Evolutionary conservation across 75 land plant species (phyloP).

Genomic region (Cunninghamia lanceolata): DNA sequence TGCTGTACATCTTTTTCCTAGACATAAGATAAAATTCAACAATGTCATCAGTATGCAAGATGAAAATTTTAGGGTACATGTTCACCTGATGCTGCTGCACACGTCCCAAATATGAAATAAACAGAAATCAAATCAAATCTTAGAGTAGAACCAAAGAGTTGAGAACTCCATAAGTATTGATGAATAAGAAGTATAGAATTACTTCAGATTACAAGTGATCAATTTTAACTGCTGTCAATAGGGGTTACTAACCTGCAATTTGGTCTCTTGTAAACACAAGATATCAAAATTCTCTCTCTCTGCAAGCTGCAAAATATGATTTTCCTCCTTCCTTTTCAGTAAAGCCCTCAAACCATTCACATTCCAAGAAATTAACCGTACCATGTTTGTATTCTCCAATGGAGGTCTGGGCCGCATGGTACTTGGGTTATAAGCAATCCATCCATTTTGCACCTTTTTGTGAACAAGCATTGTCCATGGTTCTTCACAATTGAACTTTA

Average conservation of each 20-base stretch:
- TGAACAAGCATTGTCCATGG: constrained; percentile 87
- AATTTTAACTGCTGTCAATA: background rate
- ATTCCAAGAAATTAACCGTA: constrained; percentile 92
- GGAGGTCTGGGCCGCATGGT: constrained; percentile 63
- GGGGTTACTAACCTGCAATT: constrained; percentile 60
- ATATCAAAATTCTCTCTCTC: constrained; percentile 84
- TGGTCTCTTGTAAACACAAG: constrained; percentile 91
- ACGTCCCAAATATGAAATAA: background rate
- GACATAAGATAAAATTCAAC: constrained; percentile 1
- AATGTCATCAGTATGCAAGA: background rate
- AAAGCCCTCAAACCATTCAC: constrained; percentile 94
- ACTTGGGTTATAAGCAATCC: constrained; percentile 84
- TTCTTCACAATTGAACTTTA: constrained; percentile 20
- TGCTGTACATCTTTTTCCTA: constrained; percentile 84
- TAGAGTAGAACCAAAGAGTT: background rate
- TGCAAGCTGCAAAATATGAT: constrained; percentile 54
- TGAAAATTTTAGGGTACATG: background rate
- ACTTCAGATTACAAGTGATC: background rate
- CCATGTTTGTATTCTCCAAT: constrained; percentile 21
- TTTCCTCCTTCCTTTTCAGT: constrained; percentile 46
- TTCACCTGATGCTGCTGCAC: background rate
- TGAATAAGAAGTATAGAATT: background rate
- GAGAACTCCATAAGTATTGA: background rate
- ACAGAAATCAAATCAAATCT: background rate
- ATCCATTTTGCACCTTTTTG: constrained; percentile 71